These are phyloP conservation scores for Suhomyces guaymorum DNA, from an alignment of 1,139 yeast genomes.

Conservation along the genomic window DNA sequence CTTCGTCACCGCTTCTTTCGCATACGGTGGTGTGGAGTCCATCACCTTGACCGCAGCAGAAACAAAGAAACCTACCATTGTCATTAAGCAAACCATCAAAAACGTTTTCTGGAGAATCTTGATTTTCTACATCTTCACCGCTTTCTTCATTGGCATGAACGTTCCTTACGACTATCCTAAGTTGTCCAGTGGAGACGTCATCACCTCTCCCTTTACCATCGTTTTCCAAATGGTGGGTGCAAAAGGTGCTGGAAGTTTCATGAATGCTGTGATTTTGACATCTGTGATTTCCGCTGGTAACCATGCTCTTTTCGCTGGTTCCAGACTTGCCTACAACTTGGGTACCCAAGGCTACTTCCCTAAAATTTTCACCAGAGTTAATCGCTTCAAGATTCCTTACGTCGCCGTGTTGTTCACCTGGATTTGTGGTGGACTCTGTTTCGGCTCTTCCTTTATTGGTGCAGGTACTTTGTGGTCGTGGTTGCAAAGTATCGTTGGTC, in stretches of 20 bases:
- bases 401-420: conserved; percentile 44
- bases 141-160: conserved; percentile 49
- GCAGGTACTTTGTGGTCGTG: conserved; percentile 48
- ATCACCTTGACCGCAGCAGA: conserved; percentile 70
- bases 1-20: conserved; percentile 59
- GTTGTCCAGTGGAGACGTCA: conserved; percentile 40
- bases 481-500: conserved; percentile 47
- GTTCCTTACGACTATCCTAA: conserved; percentile 44
- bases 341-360: conserved; percentile 46
- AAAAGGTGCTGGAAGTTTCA: conserved; percentile 45
- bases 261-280: conserved; percentile 47
- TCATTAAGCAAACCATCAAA: conserved; percentile 58
- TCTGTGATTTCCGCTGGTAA: conserved; percentile 50
- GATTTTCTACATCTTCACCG: conserved; percentile 41
- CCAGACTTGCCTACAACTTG: conserved; percentile 43
- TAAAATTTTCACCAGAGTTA: conserved; percentile 34
- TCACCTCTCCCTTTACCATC: conserved; percentile 67
- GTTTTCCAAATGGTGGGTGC: conserved; percentile 57
- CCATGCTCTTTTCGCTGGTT: conserved; percentile 47
- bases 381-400: conserved; percentile 40
- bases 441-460: conserved; percentile 46
- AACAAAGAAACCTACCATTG: conserved; percentile 56
- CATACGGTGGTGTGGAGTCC: conserved; percentile 69
- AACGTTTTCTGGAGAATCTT: conserved; percentile 57
- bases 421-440: conserved; percentile 44